Base-by-base conservation (phyloP, 2,329 filamentous ascomycete genomes). In the Beauveria medogensis region DNA sequence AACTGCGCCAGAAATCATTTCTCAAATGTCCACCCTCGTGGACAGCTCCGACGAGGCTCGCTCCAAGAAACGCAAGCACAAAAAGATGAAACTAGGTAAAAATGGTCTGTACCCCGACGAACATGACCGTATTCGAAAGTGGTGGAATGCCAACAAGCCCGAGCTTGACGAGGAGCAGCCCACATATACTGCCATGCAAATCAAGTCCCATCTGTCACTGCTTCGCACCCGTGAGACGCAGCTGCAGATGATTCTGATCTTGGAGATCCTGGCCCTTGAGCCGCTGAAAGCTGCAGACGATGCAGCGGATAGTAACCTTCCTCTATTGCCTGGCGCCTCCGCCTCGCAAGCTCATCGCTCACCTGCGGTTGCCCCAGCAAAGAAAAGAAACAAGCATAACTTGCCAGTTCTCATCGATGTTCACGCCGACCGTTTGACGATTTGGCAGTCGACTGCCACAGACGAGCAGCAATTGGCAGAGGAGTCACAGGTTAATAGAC, bases 361-460 rank as follows among this genome's bases (percentile, higher is more conserved):
- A n/a, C 63, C 67, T 14, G 66, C 69, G 6, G 62, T 68, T 41
- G 61, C 68, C 5, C 53, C 65, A 9, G 61, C 65, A 60, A 87
- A 83, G 71, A 89, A 87, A 66, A 74, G 79, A 41, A 83, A 75
- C 70, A 83, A 83, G 60, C 82, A 88, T 65, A 85, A 91, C 66
- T 75, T 90, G 7, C 80, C 81, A 1, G 75, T 85, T 8, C 78
- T 90, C 22, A 77, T 92, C 5, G 90, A 93, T 68, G 78, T 91
- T 0, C 82, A 92, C 56, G 83, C 90, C 8, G 90, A 94, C 71
- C 85, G 88, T 52, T 76, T 94, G 26, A 91, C 88, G 67, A 94
- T 94, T 63, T 93, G 90, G 90, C 88, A 92, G 69, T 91, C 89
- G 3, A 86, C 90, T 8, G 84, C 86, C 41, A 75, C 84, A 24